phyloP scores from a whole-genome alignment of 345 rosid genomes.

The Trapa incisa region DNA sequence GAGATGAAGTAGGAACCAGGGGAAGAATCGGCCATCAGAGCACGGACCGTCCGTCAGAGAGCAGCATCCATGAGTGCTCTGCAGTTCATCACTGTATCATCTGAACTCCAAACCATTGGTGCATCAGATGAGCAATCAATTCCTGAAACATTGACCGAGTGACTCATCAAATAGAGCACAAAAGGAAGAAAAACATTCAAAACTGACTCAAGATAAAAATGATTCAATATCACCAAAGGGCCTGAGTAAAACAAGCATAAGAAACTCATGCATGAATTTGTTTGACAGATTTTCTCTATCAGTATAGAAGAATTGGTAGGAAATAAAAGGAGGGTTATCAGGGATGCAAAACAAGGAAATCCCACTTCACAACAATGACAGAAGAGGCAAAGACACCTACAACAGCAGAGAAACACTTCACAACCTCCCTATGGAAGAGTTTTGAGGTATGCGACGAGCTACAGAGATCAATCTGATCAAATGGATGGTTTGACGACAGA shows the following conservation, averaged over 20 bases:
- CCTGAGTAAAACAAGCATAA: background rate
- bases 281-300: background rate
- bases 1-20: conserved; percentile 15
- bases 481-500: too few relatives aligned
- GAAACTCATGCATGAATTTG: background rate
- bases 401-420: background rate
- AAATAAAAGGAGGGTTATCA: background rate
- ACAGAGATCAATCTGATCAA: too few relatives aligned
- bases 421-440: background rate
- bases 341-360: background rate
- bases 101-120: conserved; percentile 5
- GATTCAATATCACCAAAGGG: background rate
- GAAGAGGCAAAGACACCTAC: background rate
- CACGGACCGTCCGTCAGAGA: background rate
- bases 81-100: conserved; percentile 12
- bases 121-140: background rate
- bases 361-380: background rate
- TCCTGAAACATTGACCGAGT: background rate
- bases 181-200: background rate
- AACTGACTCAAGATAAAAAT: background rate
- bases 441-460: background rate
- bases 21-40: conserved; percentile 26
- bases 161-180: background rate
- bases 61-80: conserved; percentile 7
- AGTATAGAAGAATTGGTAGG: background rate